Conservation (phyloP, 495 filamentous ascomycete genomes). For the Lasiosphaeria ovina region DNA sequence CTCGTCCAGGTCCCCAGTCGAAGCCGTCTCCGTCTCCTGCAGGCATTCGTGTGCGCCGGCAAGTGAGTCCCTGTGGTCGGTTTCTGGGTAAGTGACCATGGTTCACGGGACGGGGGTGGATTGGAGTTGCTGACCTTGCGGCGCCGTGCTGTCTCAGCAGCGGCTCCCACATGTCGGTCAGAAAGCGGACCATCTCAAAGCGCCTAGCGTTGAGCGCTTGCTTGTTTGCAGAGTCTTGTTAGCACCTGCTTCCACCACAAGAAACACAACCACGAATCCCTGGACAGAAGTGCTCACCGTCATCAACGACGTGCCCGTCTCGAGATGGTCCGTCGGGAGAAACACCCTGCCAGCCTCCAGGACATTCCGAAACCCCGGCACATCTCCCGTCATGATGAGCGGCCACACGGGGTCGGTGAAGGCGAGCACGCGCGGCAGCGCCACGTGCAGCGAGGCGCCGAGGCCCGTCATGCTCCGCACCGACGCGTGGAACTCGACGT, state of each 20-base stretch:
- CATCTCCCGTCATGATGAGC: neutral
- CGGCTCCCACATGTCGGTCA: neutral
- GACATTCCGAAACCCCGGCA: neutral
- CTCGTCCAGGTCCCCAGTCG: neutral
- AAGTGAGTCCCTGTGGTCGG: neutral
- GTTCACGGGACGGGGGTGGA: neutral
- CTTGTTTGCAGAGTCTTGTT: neutral
- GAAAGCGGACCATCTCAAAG: neutral
- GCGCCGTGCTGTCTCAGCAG: neutral
- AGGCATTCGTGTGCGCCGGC: neutral
- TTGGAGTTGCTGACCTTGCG: neutral
- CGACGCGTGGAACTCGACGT: neutral
- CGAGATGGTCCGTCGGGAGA: neutral
- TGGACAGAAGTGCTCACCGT: neutral
- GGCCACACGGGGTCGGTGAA: neutral
- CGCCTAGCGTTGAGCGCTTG: neutral
- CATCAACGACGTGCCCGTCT: neutral
- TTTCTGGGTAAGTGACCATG: neutral
- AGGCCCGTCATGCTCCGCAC: neutral
- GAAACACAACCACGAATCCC: too few species aligned
- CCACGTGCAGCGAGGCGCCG: neutral
- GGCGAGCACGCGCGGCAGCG: neutral
- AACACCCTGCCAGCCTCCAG: neutral
- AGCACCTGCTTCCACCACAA: neutral
- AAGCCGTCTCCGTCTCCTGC: neutral